Base-by-base conservation (phyloP, 768 basidiomycete species). In the Tephrocybe sp. region DNA sequence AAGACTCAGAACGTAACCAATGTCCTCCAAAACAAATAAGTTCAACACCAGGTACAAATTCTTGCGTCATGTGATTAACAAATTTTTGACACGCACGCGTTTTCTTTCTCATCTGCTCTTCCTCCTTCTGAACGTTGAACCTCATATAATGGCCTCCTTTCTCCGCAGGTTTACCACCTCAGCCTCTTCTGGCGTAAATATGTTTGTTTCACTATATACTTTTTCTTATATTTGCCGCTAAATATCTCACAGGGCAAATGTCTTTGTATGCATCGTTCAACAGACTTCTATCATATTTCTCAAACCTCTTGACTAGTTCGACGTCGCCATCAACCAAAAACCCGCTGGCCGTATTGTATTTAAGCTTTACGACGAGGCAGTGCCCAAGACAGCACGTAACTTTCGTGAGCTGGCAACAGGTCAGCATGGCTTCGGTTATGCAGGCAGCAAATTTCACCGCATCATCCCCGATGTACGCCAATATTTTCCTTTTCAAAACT, bases 351-450 rank as follows among this genome's bases (percentile, higher is more conserved):
- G 87, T 39, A 81, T 95, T 57, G 76, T 85, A 22, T 91, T 95
- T 80, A 83, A 87, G 68, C 79, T 95, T 38, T 92, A 79, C 69
- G 89, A 93, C 68, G 80, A 85, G 49, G 74, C 79, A 14, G 89
- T 91, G n/a, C 93, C 93, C 48, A 81, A 78, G 68, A 94, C 92
- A 10, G 67, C 87, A 2, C 70, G 68, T 44, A 92, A 93, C 74
- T 94, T 93, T 73, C 84, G 91, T 48, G 84, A 87, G 62, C 76
- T 94, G 40, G 82, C 85, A 7, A 82, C 83, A 5, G 82, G 82
- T 6, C 72, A 81, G 59, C 76, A 81, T 53, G 80, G 83, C 16
- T 85, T 85, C 58, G 89, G 87, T 7, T 97, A 93, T 69, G 67
- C 78, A 20, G 80, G 76, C 2, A 83, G 83, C 52, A 53, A 52